Base-by-base conservation (phyloP, 192 early-diverging fungal species). In the Dissophora ornata region DNA sequence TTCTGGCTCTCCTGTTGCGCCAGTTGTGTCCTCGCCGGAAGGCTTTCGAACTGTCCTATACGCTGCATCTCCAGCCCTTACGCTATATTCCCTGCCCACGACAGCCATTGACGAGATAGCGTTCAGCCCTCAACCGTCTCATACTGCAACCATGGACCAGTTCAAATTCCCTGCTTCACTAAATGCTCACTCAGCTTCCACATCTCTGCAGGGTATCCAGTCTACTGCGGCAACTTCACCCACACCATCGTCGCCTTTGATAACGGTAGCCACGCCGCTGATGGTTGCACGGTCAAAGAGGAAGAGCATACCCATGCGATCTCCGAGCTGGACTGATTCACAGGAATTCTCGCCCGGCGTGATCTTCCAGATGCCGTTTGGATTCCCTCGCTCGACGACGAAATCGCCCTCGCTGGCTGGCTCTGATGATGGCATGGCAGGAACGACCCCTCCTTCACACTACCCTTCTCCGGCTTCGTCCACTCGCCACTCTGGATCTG, bases 311-410 rank as follows among this genome's bases (percentile, higher is more conserved):
- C 57, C 67, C 1, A 69, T 59, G 50, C 50, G 67, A 24, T 60
- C 67, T 11, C 67, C 67, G 3, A 54, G 57, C 16, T 50, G 57
- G 50, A 30, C 18, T 3, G 67, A 60, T 30, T 60, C 57, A 1
- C 67, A 61, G 33, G 67, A 69, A 1, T 25, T 29, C 9, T 51
- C 49, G 18, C 49, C 49, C 9, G 38, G 67, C 3, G 67, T 69
- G 10, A 69, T 69, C 32, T 69, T 69, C n/a, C 57, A 61, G 40
- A 11, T 69, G 26, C 67, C 67, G 2, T 69, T 69, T 24, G 67
- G 67, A 8, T 48, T 44, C 21, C 54, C 44, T 19, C 16, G 30
- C 16, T 16, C 38, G 11, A 18, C 38, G 11, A 18, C 50, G 2
- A 44, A 38, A 0, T 13, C 38, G 3, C 29, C 57, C 2, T 58